Conservation (phyloP, 129 eudicot genomes). For the Scalesia atractyloides region DNA sequence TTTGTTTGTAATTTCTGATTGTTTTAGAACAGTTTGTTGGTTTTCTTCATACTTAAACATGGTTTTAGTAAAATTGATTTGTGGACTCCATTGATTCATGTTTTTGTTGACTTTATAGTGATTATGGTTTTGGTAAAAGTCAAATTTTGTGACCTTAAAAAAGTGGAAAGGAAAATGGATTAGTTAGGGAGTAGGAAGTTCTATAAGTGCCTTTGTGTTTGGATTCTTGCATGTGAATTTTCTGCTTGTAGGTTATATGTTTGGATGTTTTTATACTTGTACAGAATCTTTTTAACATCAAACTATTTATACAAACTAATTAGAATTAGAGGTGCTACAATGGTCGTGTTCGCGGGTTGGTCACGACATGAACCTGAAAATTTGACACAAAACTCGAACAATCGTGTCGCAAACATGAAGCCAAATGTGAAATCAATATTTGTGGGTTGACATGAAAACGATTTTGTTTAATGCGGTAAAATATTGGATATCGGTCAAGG, state of each 20-base stretch:
- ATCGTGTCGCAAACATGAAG: too few relatives aligned
- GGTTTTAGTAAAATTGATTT: constrained; percentile 28
- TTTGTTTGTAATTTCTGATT: constrained; percentile 34
- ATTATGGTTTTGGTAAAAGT: too few relatives aligned
- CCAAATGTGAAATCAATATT: too few relatives aligned
- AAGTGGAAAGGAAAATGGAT: constrained; percentile 5
- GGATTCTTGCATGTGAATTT: constrained; percentile 42
- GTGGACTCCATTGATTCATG: background rate
- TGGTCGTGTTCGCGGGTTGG: too few relatives aligned
- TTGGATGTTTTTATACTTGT: constrained; percentile 25
- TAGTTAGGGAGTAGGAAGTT: constrained; percentile 31
- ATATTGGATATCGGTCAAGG: too few relatives aligned
- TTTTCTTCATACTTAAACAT: constrained; percentile 33
- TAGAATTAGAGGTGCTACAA: background rate
- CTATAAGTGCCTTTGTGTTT: constrained; percentile 17
- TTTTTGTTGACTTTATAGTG: background rate
- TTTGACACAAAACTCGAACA: too few relatives aligned
- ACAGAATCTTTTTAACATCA: constrained; percentile 16
- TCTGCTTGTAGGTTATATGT: constrained; percentile 19
- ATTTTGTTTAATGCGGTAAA: too few relatives aligned
- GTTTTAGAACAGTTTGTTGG: constrained; percentile 38
- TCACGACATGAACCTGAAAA: too few relatives aligned
- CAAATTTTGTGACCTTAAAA: background rate
- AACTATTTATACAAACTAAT: background rate
- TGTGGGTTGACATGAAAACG: too few relatives aligned